These are phyloP conservation scores for Scleroderma citrinum DNA, from an alignment of 768 basidiomycete genomes.

Conservation along the genomic window DNA sequence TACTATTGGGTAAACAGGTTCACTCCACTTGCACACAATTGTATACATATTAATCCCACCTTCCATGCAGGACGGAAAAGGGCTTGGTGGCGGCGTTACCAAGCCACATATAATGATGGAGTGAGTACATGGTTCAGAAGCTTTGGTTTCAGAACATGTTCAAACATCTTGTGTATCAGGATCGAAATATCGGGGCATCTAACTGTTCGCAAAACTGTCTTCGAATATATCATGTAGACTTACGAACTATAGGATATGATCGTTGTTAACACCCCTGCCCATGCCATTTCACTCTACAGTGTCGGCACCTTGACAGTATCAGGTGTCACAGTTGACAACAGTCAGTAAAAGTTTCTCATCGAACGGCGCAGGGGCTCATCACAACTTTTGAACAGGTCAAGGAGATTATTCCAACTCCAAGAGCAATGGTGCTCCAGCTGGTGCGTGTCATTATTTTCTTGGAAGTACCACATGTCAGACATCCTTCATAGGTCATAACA, in stretches of 20 bases:
- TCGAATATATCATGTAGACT: neutral
- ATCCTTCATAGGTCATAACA: constrained; percentile 35
- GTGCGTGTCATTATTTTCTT: constrained; percentile 12
- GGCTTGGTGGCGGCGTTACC: constrained; percentile 4
- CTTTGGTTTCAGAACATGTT: neutral
- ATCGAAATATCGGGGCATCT: constrained; percentile 37
- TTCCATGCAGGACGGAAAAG: constrained; percentile 21
- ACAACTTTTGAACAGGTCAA: constrained; percentile 32
- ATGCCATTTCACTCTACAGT: constrained; percentile 26
- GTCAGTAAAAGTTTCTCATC: constrained; percentile 28
- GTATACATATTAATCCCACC: neutral
- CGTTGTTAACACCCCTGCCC: constrained; percentile 37
- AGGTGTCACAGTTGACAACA: constrained; percentile 47
- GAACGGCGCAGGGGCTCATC: neutral
- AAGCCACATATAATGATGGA: constrained; percentile 37
- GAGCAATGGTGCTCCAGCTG: constrained; percentile 45
- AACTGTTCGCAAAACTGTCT: constrained; percentile 18
- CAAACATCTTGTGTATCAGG: constrained; percentile 14
- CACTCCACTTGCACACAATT: neutral
- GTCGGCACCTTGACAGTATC: constrained; percentile 35
- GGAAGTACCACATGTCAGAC: neutral
- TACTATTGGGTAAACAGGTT: constrained; percentile 35
- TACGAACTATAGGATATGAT: constrained; percentile 25
- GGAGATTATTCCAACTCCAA: constrained; percentile 47
- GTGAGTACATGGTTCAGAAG: constrained; percentile 13